Evolutionary conservation across 345 rosid species (phyloP).

Genomic region (Syzygium aqueum): DNA sequence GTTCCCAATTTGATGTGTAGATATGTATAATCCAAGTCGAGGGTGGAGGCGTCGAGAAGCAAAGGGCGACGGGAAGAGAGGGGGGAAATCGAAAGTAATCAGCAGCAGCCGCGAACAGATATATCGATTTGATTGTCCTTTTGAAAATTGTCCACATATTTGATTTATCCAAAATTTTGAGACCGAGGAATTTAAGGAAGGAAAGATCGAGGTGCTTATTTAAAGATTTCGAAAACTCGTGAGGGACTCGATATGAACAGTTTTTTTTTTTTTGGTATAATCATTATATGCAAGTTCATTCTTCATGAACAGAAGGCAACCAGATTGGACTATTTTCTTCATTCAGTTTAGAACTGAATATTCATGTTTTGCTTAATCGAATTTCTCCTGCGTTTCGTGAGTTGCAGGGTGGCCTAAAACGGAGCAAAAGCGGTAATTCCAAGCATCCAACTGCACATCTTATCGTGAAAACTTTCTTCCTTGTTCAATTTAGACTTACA

Average conservation of each 20-base stretch:
- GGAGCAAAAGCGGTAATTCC: constrained; percentile 1
- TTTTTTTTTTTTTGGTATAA: not conserved
- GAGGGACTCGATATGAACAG: not conserved
- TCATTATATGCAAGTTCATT: not conserved
- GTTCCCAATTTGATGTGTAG: not conserved
- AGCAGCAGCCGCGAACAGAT: rapidly evolving
- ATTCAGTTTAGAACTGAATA: not conserved
- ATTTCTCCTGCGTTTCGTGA: not conserved
- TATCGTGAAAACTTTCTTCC: not conserved
- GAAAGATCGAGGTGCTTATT: not conserved
- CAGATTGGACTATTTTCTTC: too few relatives aligned
- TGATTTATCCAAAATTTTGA: not conserved
- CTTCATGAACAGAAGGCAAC: not conserved
- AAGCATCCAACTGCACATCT: not conserved
- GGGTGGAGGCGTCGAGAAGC: not conserved
- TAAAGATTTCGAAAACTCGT: not conserved
- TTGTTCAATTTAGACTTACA: not conserved
- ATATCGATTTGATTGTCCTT: not conserved
- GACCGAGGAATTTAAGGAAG: not conserved
- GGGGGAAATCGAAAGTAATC: not conserved
- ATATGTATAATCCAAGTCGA: not conserved
- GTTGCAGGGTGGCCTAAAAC: constrained; percentile 21
- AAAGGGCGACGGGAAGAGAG: not conserved
- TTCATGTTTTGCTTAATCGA: not conserved
- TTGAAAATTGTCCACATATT: not conserved